A percentile compares a stretch with the other conserved stretches of the same genome.
phyloP scores from a whole-genome alignment of 805 yeast genomes.

The Hanseniaspora hatyaiensis region DNA sequence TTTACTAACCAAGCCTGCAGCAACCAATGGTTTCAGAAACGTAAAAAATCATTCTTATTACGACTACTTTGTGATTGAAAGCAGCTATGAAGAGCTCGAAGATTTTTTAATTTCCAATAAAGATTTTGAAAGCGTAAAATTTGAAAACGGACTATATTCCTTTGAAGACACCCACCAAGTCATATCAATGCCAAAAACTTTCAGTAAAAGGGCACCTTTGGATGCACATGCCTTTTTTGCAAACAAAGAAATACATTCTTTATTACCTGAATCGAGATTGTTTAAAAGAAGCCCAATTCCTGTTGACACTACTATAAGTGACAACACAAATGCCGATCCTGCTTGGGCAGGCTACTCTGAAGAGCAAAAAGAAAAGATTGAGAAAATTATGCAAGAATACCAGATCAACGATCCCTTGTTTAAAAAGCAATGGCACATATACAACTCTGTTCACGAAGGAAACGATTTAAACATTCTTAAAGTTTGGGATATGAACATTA shows the following conservation, averaged over 20 bases:
- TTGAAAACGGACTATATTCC: slow-evolving; percentile 7
- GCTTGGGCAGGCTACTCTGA: slow-evolving; percentile 17
- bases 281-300: slow-evolving; percentile 49
- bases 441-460: slow-evolving; percentile 61
- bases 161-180: slow-evolving; percentile 14
- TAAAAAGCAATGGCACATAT: slow-evolving; percentile 79
- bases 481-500: slow-evolving; percentile 69
- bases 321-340: slow-evolving; percentile 34
- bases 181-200: not conserved
- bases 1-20: not conserved
- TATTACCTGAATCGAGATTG: slow-evolving; percentile 38
- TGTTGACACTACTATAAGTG: slow-evolving; percentile 37
- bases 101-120: not conserved
- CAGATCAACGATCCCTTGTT: slow-evolving; percentile 76
- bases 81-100: not conserved
- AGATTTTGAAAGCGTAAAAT: not conserved
- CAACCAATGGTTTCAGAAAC: not conserved
- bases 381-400: slow-evolving; percentile 28
- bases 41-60: slow-evolving; percentile 1
- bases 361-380: slow-evolving; percentile 32
- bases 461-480: slow-evolving; percentile 79
- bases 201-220: not conserved
- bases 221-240: not conserved
- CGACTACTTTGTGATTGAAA: slow-evolving; percentile 9
- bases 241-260: not conserved